These are phyloP conservation scores for Mycena maculata DNA, from an alignment of 768 basidiomycete genomes.

Conservation along the genomic window DNA sequence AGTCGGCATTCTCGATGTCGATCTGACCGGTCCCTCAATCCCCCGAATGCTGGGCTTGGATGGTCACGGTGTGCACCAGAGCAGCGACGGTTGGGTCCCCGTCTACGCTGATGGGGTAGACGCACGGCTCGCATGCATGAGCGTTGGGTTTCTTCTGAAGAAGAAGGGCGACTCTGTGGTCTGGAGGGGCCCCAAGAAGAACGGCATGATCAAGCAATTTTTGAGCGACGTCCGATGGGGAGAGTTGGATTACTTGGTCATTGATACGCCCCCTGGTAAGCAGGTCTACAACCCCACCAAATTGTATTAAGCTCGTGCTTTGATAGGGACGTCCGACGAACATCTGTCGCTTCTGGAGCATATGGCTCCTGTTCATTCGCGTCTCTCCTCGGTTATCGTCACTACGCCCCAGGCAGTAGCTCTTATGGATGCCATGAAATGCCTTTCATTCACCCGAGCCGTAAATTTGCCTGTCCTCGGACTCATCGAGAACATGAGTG, in stretches of 20 bases:
- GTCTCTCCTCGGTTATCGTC: conserved; percentile 88
- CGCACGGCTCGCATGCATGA: conserved; percentile 91
- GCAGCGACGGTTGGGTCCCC: conserved; percentile 97
- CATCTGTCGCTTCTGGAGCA: conserved; percentile 96
- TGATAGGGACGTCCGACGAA: conserved; percentile 95
- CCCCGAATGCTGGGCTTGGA: conserved; percentile 96
- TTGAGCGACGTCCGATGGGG: conserved; percentile 96
- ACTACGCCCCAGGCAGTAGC: conserved; percentile 99
- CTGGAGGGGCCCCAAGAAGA: conserved; percentile 99
- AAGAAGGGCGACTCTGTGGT: conserved; percentile 93
- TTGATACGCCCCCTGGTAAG: conserved; percentile 97
- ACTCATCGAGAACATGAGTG: conserved; percentile 98
- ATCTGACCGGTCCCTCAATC: conserved; percentile 94
- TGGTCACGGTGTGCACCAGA: conserved; percentile 89
- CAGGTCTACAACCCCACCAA: conserved; percentile 37
- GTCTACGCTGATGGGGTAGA: conserved; percentile 90
- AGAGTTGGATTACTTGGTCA: conserved; percentile 89
- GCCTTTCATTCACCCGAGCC: conserved; percentile 92
- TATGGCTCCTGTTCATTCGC: conserved; percentile 83
- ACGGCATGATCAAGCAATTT: conserved; percentile 97
- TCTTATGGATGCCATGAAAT: conserved; percentile 94
- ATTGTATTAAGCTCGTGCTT: conserved; percentile 37
- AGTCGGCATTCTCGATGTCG: conserved; percentile 93
- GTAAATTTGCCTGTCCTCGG: conserved; percentile 90
- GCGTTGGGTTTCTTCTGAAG: conserved; percentile 94